Evolutionary conservation across 495 filamentous ascomycete genomes (phyloP).

Genomic region (Podospora pseudoanserina): DNA sequence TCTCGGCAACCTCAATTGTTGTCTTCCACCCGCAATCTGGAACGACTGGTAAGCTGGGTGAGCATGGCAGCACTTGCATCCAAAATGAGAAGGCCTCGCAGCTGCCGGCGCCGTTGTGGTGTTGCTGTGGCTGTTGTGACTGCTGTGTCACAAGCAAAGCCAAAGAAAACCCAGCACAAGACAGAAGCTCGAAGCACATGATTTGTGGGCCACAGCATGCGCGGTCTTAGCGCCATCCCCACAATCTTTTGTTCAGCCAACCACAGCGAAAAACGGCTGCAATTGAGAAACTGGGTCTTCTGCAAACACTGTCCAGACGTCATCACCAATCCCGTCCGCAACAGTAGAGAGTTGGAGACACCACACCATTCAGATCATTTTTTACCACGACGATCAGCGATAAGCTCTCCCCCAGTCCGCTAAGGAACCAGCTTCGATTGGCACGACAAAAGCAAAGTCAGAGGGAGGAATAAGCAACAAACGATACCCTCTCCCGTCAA

Average conservation of each 20-base stretch:
- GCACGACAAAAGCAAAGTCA: background rate
- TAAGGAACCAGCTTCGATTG: background rate
- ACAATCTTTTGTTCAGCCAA: conserved; percentile 1
- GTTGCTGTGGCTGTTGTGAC: background rate
- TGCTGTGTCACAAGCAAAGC: background rate
- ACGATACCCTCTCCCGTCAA: background rate
- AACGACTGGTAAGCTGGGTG: background rate
- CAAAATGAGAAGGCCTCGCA: too few relatives aligned
- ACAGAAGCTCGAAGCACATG: background rate
- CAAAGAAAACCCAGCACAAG: background rate
- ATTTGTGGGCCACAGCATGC: background rate
- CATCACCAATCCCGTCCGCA: conserved; percentile 1
- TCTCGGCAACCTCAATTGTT: background rate
- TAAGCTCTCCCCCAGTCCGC: background rate
- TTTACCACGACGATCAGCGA: background rate
- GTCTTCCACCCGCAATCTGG: background rate
- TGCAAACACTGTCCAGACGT: conserved; percentile 9
- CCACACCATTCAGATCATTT: background rate
- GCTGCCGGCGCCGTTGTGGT: background rate
- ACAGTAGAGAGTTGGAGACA: background rate
- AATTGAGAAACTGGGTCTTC: conserved; percentile 1
- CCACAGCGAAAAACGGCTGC: conserved; percentile 2
- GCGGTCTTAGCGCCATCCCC: conserved; percentile 1
- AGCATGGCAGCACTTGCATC: background rate
- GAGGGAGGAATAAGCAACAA: background rate